Evolutionary conservation across 1,284 basidiomycete genomes (phyloP).

Genomic region (Phylloporus gajari): DNA sequence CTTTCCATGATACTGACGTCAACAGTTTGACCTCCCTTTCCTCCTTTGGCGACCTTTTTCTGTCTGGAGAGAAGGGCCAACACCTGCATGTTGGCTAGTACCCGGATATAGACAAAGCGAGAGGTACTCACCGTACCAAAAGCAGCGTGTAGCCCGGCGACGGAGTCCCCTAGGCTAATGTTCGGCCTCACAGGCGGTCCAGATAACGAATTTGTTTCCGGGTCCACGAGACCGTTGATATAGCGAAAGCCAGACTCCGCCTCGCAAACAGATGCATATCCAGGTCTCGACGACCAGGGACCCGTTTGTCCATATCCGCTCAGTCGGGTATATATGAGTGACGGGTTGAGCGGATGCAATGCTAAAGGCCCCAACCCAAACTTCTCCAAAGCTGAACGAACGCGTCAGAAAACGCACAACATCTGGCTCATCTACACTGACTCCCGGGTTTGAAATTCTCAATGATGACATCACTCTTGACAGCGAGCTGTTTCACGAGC

Average conservation of each 20-base stretch:
- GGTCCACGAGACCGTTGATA: slow-evolving; percentile 73
- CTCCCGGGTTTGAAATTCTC: slow-evolving; percentile 82
- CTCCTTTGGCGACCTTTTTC: slow-evolving; percentile 49
- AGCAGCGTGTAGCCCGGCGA: slow-evolving; percentile 76
- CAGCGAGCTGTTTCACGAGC: slow-evolving; percentile 68
- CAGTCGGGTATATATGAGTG: slow-evolving; percentile 75
- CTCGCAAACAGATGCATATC: slow-evolving; percentile 79
- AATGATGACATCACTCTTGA: slow-evolving; percentile 69
- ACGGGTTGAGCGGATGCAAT: slow-evolving; percentile 67
- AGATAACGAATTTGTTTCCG: slow-evolving; percentile 59
- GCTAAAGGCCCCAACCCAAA: slow-evolving; percentile 70
- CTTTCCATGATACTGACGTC: slow-evolving; percentile 81
- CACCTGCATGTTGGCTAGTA: slow-evolving; percentile 52
- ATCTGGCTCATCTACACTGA: slow-evolving; percentile 44
- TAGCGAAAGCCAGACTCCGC: slow-evolving; percentile 78
- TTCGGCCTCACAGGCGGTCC: slow-evolving; percentile 76
- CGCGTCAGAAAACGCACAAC: slow-evolving; percentile 13
- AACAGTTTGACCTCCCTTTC: slow-evolving; percentile 64
- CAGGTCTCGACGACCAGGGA: slow-evolving; percentile 73
- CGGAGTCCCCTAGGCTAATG: slow-evolving; percentile 75
- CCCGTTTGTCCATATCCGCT: slow-evolving; percentile 80
- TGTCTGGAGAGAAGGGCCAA: slow-evolving; percentile 74
- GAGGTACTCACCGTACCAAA: slow-evolving; percentile 68
- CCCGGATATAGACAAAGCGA: neutral
- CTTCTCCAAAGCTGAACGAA: slow-evolving; percentile 66